Base-by-base conservation (phyloP, 192 early-diverging fungal genomes). In the Gryganskiella cystojenkinii region DNA sequence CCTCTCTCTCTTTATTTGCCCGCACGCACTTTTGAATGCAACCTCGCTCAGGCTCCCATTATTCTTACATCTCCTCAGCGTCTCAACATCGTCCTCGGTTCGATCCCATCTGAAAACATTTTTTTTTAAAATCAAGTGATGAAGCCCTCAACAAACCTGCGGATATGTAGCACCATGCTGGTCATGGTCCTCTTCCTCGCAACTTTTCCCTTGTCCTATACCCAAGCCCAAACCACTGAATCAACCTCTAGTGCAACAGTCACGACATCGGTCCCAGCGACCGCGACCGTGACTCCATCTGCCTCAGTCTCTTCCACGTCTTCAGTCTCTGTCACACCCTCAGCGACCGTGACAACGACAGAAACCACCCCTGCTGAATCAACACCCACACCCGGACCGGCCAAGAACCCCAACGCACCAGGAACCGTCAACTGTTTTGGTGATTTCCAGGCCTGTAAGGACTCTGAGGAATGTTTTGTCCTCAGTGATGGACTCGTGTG, bases 401-500 rank as follows among this genome's bases (percentile, higher is more conserved):
- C 72, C 0, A 35, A 19, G 13, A 78, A 78, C 30, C 65, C 66
- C 22, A 17, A 25, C 17, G 37, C 61, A 15, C 61, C 74, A 10
- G 74, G 74, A 5, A 69, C 66, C 19, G 33, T 64, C 46, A 67
- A 68, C 50, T 78, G 74, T 31, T 22, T 78, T 0, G n/a, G n/a
- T n/a, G 25, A 0, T 0, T 44, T 52, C 40, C 61, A 65, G 1
- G 45, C 24, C 17, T 78, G 74, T 42, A 28, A 30, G 35, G 19
- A 17, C n/a, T 45, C 30, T 30, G 61, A 78, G 34, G 74, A 68
- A 28, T 78, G 74, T 37, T 78, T 51, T 60, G 74, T 78, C 14
- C 65, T 78, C 3, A 43, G 43, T 3, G 74, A 78, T 37, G 74
- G 74, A 0, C 50, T 78, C 4, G 74, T 78, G 2, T 78, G 74